phyloP scores from a whole-genome alignment of 2,329 filamentous ascomycete species.

The Fusarium vanettenii region DNA sequence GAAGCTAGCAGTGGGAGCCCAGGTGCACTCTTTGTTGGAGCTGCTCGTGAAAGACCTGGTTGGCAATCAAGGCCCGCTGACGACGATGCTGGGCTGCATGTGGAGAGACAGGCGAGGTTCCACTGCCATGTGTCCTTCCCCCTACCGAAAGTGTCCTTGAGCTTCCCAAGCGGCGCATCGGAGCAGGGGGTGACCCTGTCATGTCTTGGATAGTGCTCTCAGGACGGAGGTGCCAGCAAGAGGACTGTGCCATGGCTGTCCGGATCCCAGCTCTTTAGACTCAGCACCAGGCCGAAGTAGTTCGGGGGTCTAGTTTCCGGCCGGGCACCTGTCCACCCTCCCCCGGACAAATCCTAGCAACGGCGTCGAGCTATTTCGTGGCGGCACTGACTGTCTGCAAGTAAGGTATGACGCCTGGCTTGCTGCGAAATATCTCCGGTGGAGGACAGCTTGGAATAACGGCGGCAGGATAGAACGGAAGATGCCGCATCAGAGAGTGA shows the following conservation, averaged over 20 bases:
- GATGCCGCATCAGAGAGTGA: constrained; percentile 30
- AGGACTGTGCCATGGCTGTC: constrained; percentile 29
- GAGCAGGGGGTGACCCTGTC: constrained; percentile 31
- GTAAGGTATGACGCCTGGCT: constrained; percentile 23
- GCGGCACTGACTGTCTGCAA: constrained; percentile 29
- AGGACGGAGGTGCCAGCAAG: constrained; percentile 17
- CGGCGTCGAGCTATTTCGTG: constrained; percentile 16
- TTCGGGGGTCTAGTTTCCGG: constrained; percentile 13
- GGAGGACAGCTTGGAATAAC: constrained; percentile 14
- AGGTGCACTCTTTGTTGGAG: constrained; percentile 19
- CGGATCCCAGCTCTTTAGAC: constrained; percentile 9
- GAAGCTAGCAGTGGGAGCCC: constrained; percentile 16
- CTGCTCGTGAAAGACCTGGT: constrained; percentile 13
- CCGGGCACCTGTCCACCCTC: not conserved
- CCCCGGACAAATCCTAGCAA: constrained; percentile 15
- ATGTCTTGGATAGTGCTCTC: constrained; percentile 6
- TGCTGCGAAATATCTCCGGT: constrained; percentile 30
- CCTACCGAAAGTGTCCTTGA: constrained; percentile 34
- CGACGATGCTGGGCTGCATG: constrained; percentile 38
- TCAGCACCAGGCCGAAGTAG: constrained; percentile 18
- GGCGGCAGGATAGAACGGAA: constrained; percentile 12
- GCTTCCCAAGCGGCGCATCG: constrained; percentile 28
- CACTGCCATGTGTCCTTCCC: constrained; percentile 43
- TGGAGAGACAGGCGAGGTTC: constrained; percentile 36
- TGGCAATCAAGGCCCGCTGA: constrained; percentile 27